Base-by-base conservation (phyloP, 2,329 filamentous ascomycete genomes). In the Aspergillus jensenii region DNA sequence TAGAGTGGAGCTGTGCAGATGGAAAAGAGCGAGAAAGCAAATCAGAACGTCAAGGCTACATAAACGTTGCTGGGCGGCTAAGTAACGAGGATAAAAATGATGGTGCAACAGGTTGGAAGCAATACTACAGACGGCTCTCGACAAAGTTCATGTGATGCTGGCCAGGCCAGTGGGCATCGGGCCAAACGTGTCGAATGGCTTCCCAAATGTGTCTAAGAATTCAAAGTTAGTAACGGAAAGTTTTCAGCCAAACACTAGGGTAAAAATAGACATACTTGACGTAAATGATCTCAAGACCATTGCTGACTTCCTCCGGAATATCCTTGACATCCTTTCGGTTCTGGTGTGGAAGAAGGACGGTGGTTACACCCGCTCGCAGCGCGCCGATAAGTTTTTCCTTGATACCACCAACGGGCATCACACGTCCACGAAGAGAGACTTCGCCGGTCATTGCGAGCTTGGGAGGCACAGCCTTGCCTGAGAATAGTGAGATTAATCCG, bases 341-440 rank as follows among this genome's bases (percentile, higher is more conserved):
- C 66, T 90, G 89, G 33, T 88, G 84, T 3, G 95, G 95, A 7
- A 99, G 80, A 59, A 99, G 75, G 7, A 99, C 93, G 33, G 91
- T 93, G 82, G 96, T 96, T 61, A 99, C 93, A 27, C 95, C 95
- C 2, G 95, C 95, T 55, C 93, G 85, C 71, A 96, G 81, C 8
- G 95, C 95, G 21, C 95, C 95, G 71, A 99, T 98, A 53, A 98
- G 82, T 76, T 99, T 99, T 84, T 99, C 93, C 78, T 98, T 97
- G 79, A 99, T 98, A 17, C 95, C 95, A 53, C 95, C 95, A 37
- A 99, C 95, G 25, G 93, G 91, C 76, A 95, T 91, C 56, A 99
- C 90, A 63, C 92, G 87, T 21, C 95, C 95, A 43, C 95, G 86
- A 25, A 99, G 85, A 56, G 90, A 91, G 61, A 89, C 78, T 69